These are phyloP conservation scores for Posidonia oceanica DNA, from an alignment of 116 monocot species.

Conservation along the genomic window DNA sequence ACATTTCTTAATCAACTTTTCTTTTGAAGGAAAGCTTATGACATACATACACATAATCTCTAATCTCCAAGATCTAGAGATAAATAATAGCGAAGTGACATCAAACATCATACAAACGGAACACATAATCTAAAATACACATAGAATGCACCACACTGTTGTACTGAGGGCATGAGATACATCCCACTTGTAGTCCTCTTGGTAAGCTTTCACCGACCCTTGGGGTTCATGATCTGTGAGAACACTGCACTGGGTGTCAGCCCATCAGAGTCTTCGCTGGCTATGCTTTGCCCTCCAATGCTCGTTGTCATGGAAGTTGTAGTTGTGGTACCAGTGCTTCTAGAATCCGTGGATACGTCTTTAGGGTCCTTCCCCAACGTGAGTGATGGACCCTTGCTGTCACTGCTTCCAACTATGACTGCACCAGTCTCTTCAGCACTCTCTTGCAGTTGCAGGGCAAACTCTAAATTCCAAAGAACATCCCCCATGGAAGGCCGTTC, in stretches of 20 bases:
- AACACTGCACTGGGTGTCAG: slow-evolving; percentile 23
- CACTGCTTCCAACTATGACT: neutral
- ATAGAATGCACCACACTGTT: neutral
- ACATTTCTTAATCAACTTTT: too few species aligned
- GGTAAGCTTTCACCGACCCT: slow-evolving; percentile 10
- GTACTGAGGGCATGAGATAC: neutral
- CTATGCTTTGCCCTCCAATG: slow-evolving; percentile 52
- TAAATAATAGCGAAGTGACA: too few species aligned
- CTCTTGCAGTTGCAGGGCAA: slow-evolving; percentile 16
- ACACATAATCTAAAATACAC: too few species aligned
- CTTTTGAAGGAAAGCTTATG: too few species aligned
- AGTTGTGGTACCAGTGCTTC: slow-evolving; percentile 23
- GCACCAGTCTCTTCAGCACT: slow-evolving; percentile 9
- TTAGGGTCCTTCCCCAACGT: slow-evolving; percentile 28
- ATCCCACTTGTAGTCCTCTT: neutral
- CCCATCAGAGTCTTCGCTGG: slow-evolving; percentile 40
- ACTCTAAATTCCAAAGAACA: slow-evolving; percentile 17
- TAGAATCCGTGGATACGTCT: slow-evolving; percentile 28
- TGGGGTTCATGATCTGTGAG: slow-evolving; percentile 32
- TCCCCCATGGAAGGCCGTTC: slow-evolving; percentile 16
- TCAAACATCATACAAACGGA: too few species aligned
- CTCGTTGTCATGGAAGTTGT: slow-evolving; percentile 29
- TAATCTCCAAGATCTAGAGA: too few species aligned
- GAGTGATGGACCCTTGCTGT: neutral
- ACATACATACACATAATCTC: too few species aligned